phyloP scores from a whole-genome alignment of 2,329 filamentous ascomycete species.

The Colletotrichum sp. region DNA sequence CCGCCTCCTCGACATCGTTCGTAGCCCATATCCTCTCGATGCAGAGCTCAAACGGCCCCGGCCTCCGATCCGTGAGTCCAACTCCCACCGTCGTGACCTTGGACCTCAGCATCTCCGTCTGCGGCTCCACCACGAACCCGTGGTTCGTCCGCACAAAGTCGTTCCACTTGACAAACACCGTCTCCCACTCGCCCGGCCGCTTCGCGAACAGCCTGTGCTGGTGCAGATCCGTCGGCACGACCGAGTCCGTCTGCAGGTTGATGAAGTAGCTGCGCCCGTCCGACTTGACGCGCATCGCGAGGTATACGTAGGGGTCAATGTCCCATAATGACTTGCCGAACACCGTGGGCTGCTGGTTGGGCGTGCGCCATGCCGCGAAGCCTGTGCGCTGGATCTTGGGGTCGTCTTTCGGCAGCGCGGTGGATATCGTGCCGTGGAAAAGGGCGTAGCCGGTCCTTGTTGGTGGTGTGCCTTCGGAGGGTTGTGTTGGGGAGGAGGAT shows the following conservation, averaged over 20 bases:
- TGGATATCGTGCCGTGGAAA: constrained; percentile 90
- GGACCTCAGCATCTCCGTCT: constrained; percentile 85
- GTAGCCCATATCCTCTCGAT: constrained; percentile 92
- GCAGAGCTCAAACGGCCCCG: constrained; percentile 86
- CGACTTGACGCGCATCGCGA: constrained; percentile 87
- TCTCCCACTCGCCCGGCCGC: constrained; percentile 89
- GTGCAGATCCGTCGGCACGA: constrained; percentile 94
- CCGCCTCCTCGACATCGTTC: constrained; percentile 52
- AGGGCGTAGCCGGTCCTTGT: constrained; percentile 62
- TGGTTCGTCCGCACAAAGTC: constrained; percentile 96
- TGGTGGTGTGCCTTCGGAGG: constrained; percentile 1
- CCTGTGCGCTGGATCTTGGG: constrained; percentile 81
- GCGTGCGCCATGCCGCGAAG: constrained; percentile 89
- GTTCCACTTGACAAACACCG: constrained; percentile 86
- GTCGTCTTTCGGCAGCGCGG: constrained; percentile 75
- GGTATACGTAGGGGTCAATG: constrained; percentile 85
- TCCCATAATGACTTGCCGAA: constrained; percentile 90
- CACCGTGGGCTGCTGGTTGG: constrained; percentile 76
- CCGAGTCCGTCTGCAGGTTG: constrained; percentile 92
- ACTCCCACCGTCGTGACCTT: constrained; percentile 87
- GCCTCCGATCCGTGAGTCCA: constrained; percentile 85
- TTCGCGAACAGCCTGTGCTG: constrained; percentile 88
- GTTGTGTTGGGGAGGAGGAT: constrained; percentile 18
- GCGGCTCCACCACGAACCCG: constrained; percentile 89
- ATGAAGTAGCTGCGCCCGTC: constrained; percentile 93